Percentiles rank a stretch among this genome's conserved stretches.
phyloP scores from a whole-genome alignment of 441 rosid genomes.

The Erodium trifolium region DNA sequence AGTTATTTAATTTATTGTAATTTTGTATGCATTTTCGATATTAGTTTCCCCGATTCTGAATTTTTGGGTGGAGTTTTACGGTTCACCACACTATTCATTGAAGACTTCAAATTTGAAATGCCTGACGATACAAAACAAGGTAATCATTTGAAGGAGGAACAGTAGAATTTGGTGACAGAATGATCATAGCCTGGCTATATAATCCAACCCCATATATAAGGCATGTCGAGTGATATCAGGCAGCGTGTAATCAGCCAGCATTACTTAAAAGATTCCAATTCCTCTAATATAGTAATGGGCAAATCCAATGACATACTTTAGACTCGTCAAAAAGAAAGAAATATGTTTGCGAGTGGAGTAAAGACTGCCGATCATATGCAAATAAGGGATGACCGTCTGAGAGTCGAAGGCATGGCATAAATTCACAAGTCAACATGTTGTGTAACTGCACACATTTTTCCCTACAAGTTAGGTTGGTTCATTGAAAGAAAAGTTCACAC shows the following conservation, averaged over 20 bases:
- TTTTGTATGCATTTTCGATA: too few species aligned
- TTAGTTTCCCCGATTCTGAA: too few species aligned
- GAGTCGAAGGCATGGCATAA: not conserved
- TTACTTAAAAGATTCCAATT: not conserved
- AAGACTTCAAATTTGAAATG: too few species aligned
- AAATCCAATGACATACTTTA: not conserved
- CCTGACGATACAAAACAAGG: too few species aligned
- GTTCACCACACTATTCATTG: too few species aligned
- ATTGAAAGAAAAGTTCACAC: not conserved
- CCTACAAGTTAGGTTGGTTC: not conserved
- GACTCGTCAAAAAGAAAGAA: too few species aligned
- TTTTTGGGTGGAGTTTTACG: too few species aligned
- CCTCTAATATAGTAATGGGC: not conserved
- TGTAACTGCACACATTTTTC: not conserved
- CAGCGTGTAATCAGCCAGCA: not conserved
- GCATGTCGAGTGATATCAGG: not conserved
- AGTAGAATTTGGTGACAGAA: too few species aligned
- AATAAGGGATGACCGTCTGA: not conserved
- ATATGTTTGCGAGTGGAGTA: not conserved
- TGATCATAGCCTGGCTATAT: too few species aligned
- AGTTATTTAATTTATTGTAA: too few species aligned
- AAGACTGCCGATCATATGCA: not conserved
- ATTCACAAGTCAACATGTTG: not conserved
- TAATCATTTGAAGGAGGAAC: too few species aligned
- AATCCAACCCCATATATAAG: too few species aligned